These are phyloP conservation scores for Phaffomyces antillensis DNA, from an alignment of 805 yeast genomes.

Conservation along the genomic window DNA sequence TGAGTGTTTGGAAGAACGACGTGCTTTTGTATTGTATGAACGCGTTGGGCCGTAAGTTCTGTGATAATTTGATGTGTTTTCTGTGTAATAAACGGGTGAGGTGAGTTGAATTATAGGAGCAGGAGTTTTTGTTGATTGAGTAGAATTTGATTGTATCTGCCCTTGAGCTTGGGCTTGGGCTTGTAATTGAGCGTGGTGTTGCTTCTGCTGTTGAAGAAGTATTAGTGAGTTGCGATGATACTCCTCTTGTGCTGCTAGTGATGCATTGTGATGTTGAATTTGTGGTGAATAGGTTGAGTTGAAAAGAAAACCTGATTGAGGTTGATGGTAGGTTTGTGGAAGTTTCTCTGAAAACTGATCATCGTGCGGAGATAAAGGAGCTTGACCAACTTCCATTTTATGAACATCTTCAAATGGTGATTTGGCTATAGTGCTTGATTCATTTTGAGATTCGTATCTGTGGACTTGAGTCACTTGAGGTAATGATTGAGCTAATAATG, in stretches of 20 bases:
- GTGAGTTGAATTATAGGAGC: neutral
- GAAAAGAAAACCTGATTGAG: neutral
- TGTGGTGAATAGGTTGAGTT: neutral
- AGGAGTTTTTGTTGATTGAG: neutral
- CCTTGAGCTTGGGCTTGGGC: neutral
- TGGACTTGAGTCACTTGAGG: neutral
- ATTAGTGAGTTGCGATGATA: neutral
- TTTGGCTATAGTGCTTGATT: neutral
- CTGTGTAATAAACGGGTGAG: neutral
- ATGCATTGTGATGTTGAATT: neutral
- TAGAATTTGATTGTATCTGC: neutral
- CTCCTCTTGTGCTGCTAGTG: neutral
- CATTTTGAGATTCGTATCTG: neutral
- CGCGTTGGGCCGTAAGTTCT: neutral
- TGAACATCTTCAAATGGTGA: conserved; percentile 1
- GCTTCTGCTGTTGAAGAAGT: neutral
- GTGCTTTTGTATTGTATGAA: neutral
- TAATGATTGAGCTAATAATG: conserved; percentile 1
- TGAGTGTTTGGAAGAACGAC: neutral
- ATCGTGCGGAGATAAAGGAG: neutral
- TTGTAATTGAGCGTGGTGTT: neutral
- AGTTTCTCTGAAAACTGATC: neutral
- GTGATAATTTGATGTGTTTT: neutral
- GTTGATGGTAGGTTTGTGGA: neutral
- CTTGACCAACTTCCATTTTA: neutral